Evolutionary conservation across 768 basidiomycete species (phyloP), one percentile per base, ranked within the genome.

Genomic region (Suillus lakei): DNA sequence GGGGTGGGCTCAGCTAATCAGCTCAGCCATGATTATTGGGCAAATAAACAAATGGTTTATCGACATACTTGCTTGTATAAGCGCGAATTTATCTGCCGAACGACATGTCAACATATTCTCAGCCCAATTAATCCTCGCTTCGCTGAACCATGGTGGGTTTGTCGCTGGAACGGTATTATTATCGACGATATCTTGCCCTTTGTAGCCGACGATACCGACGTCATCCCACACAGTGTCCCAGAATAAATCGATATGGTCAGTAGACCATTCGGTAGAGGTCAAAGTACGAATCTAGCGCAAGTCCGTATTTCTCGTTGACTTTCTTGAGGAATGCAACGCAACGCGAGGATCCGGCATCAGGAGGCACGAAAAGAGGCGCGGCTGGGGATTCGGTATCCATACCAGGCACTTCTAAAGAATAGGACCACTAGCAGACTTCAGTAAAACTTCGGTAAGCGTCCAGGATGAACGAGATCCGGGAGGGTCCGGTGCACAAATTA

Each of bases 161-260:
- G 78, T 78, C 6, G 84, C 78, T 7, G 91, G 89, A 56, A 76
- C 73, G 10, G 86, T 84, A 30, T 73, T 44, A 39, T 76, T 78
- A 73, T 92, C 86, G 32, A 92, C 87, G 61, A 90, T 81, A 74
- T 85, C 83, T 51, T 66, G 67, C 60, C 88, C 89, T 75, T 91
- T 91, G 65, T 82, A 65, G 23, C 91, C 90, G 62, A 90, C 79
- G 66, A 92, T 80, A 60, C 73, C 73, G 4, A 88, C 85, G 61
- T 81, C 81, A 71, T 92, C 91, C 92, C 91, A 94, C n/a, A 90
- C 87, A 18, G 82, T 71, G 39, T 79, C 78, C 92, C 92, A 94
- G 77, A 94, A 94, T 43, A 77, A 74, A 66, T 86, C 84, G 64
- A 89, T 81, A 71, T 89, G 74, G 30, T 77, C 68, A 5, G 81